Evolutionary conservation across 129 eudicot species (phyloP), one percentile per base, ranked within the genome.

Genomic region (Flaveria ramosissima): DNA sequence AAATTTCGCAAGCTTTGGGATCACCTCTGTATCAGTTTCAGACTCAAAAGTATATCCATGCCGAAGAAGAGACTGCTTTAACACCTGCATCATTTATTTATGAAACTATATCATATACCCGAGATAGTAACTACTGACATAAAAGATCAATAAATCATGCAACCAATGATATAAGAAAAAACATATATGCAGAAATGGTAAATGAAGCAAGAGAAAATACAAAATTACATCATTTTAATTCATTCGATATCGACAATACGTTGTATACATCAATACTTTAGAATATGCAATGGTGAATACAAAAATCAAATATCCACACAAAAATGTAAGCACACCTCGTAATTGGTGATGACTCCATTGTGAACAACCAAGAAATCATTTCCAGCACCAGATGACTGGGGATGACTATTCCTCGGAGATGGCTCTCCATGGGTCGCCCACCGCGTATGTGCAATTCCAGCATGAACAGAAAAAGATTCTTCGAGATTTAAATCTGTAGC

Each of bases 371-470:
- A 57, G 72, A 95, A 95, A 59, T 89, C 99, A 63, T 95, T 91
- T 80, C 84, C 96, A 71, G 86, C 75, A 72, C 89, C 99, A 46
- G 99, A 95, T n/a, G 92, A 83, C 81, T 95, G 99, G 59, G 99
- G 99, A 80, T 95, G 99, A 80, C 96, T 95, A 77, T 95, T 95
- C 55, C 90, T 88, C 48, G 97, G 97, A 78, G 99, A 83, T 39
- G 99, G 99, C 71, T 95, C 99, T 41, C 99, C 99, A 76, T 95
- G 99, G 36, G 99, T 95, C 7, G 99, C 99, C 97, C 97, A 95
- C 21, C 99, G 84, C 42, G 99, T 95, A 82, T 95, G 99, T 52
- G 99, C 97, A 78, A 95, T 95, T 86, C 99, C 99, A 88, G 97
- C 96, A 82, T 95, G 99, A 80, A 85, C 72, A 26, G 87, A 73